phyloP scores from a whole-genome alignment of 805 yeast genomes.

The Candida sonorensis region DNA sequence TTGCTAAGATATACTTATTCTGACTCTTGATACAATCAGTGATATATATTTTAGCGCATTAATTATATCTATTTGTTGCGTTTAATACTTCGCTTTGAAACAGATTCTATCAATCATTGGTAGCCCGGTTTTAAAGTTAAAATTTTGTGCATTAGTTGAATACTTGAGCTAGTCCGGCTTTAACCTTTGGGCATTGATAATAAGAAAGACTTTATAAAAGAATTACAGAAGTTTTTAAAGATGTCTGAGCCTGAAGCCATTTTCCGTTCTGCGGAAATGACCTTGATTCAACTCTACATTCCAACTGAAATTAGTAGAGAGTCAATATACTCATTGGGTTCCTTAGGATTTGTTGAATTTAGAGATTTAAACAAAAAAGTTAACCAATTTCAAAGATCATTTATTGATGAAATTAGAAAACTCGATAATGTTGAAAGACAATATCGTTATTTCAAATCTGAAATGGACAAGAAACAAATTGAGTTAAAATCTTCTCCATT shows the following conservation, averaged over 20 bases:
- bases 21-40: too few species aligned
- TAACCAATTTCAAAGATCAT: conserved; percentile 83
- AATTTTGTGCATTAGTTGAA: too few species aligned
- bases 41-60: too few species aligned
- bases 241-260: conserved; percentile 20
- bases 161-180: too few species aligned
- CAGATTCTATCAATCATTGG: too few species aligned
- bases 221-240: too few species aligned
- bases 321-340: conserved; percentile 79
- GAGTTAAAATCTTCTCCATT: conserved; percentile 14
- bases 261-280: conserved; percentile 88
- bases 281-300: conserved; percentile 83
- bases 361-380: conserved; percentile 83
- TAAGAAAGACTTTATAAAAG: too few species aligned
- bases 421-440: conserved; percentile 89
- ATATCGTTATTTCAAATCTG: conserved; percentile 46
- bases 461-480: conserved; percentile 37
- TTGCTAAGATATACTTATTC: too few species aligned
- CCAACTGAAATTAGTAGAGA: conserved; percentile 89
- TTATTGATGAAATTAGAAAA: conserved; percentile 79
- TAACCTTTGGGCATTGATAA: too few species aligned
- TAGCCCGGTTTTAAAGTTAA: too few species aligned
- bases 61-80: too few species aligned
- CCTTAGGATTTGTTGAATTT: conserved; percentile 79
- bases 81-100: too few species aligned